Evolutionary conservation across 2,329 filamentous ascomycete genomes (phyloP).

Genomic region (Sclerotinia glacialis): DNA sequence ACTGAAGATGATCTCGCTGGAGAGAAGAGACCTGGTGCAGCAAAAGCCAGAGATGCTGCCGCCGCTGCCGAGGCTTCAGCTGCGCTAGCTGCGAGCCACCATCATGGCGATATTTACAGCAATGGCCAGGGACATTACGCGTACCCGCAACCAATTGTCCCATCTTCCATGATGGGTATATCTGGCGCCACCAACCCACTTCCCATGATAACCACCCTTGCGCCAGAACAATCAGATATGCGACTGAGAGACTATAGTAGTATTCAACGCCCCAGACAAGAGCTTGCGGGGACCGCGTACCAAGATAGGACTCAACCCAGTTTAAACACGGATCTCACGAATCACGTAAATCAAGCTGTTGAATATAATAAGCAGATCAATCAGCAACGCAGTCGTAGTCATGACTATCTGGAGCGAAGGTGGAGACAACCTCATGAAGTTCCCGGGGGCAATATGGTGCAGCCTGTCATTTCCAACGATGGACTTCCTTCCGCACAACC

Average conservation of each 20-base stretch:
- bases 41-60: constrained; percentile 80
- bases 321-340: constrained; percentile 73
- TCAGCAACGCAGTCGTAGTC: constrained; percentile 74
- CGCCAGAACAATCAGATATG: constrained; percentile 73
- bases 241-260: constrained; percentile 78
- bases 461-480: constrained; percentile 42
- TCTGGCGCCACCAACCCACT: constrained; percentile 68
- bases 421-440: constrained; percentile 84
- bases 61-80: constrained; percentile 55
- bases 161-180: constrained; percentile 68
- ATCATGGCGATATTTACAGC: constrained; percentile 86
- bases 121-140: constrained; percentile 66
- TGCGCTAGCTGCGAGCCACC: constrained; percentile 59
- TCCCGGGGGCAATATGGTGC: constrained; percentile 49
- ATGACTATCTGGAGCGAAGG: constrained; percentile 73
- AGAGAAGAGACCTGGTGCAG: constrained; percentile 90
- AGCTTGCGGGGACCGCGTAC: constrained; percentile 82
- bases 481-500: constrained; percentile 51
- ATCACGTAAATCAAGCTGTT: constrained; percentile 82
- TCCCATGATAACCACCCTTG: constrained; percentile 81
- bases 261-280: constrained; percentile 82
- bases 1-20: constrained; percentile 94
- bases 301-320: constrained; percentile 80
- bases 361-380: constrained; percentile 87
- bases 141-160: constrained; percentile 64